A percentile compares a stretch with the other conserved stretches of the same genome.
Evolutionary conservation across 2,329 filamentous ascomycete species (phyloP).

Genomic region (Epichloe gansuensis): DNA sequence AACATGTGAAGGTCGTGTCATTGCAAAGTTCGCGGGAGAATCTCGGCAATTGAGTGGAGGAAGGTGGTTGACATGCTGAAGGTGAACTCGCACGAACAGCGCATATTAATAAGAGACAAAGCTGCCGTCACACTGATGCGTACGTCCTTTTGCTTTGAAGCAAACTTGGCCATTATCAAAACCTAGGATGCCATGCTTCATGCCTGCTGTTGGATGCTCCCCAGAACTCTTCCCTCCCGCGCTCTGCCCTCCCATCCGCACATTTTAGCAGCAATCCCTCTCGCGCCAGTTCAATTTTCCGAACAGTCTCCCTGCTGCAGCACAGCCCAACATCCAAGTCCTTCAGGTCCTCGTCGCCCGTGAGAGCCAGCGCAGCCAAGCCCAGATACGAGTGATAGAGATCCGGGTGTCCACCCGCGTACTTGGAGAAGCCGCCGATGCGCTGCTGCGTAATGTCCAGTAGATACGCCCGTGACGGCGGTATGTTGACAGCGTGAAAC

Average conservation of each 20-base stretch:
- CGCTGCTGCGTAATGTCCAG: slow-evolving; percentile 76
- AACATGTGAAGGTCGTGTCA: slow-evolving; percentile 4
- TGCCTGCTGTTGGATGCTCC: not conserved
- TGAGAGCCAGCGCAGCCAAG: slow-evolving; percentile 63
- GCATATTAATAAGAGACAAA: no score
- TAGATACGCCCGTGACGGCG: slow-evolving; percentile 62
- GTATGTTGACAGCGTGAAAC: slow-evolving; percentile 43
- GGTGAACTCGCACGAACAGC: no score
- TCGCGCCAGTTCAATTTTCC: slow-evolving; percentile 36
- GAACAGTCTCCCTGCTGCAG: slow-evolving; percentile 49
- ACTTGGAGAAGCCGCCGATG: slow-evolving; percentile 73
- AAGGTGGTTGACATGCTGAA: not conserved
- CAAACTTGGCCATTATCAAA: no score
- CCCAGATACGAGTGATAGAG: slow-evolving; percentile 86
- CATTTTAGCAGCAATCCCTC: slow-evolving; percentile 19
- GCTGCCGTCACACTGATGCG: no score
- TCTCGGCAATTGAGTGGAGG: slow-evolving; percentile 7
- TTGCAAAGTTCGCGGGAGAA: slow-evolving; percentile 7
- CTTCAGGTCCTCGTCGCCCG: slow-evolving; percentile 58
- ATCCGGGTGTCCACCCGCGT: slow-evolving; percentile 55
- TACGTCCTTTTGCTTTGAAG: no score
- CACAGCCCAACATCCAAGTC: slow-evolving; percentile 65
- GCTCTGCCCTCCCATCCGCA: slow-evolving; percentile 2
- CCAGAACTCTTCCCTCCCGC: slow-evolving; percentile 11
- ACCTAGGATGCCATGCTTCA: not conserved